phyloP scores from a whole-genome alignment of 768 basidiomycete genomes.

The Mycena belliarum region DNA sequence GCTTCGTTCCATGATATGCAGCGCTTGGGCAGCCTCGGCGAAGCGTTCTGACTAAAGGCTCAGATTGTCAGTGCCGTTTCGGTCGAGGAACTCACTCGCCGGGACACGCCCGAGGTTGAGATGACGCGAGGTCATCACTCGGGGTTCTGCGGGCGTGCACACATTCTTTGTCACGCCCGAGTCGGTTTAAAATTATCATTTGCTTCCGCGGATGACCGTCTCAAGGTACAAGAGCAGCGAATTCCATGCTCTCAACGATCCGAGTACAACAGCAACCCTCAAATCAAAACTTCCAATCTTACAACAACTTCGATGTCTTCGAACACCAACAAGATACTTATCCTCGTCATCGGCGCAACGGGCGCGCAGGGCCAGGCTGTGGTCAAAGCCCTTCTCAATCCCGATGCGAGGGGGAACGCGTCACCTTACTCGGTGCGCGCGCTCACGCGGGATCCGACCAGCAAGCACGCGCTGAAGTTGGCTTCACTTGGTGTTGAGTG shows the following conservation, averaged over 20 bases:
- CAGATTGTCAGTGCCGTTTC: too few species aligned
- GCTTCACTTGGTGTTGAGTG: constrained; percentile 38
- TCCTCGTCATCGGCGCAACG: constrained; percentile 48
- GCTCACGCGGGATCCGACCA: constrained; percentile 37
- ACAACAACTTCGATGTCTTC: neutral
- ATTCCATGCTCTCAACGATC: neutral
- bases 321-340: constrained; percentile 29
- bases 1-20: too few species aligned
- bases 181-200: too few species aligned
- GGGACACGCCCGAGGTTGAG: too few species aligned
- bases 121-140: too few species aligned
- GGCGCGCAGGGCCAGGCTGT: constrained; percentile 46
- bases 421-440: constrained; percentile 46
- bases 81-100: too few species aligned
- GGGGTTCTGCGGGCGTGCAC: too few species aligned
- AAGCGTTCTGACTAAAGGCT: too few species aligned
- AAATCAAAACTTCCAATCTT: neutral
- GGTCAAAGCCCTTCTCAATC: constrained; percentile 35
- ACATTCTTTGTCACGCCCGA: too few species aligned
- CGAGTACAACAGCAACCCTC: neutral
- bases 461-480: constrained; percentile 34
- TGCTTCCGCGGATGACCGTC: too few species aligned
- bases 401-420: constrained; percentile 25
- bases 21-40: too few species aligned
- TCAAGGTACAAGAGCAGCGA: neutral